Base-by-base conservation (phyloP, 148 eudicot species). In the Rhododendron molle region DNA sequence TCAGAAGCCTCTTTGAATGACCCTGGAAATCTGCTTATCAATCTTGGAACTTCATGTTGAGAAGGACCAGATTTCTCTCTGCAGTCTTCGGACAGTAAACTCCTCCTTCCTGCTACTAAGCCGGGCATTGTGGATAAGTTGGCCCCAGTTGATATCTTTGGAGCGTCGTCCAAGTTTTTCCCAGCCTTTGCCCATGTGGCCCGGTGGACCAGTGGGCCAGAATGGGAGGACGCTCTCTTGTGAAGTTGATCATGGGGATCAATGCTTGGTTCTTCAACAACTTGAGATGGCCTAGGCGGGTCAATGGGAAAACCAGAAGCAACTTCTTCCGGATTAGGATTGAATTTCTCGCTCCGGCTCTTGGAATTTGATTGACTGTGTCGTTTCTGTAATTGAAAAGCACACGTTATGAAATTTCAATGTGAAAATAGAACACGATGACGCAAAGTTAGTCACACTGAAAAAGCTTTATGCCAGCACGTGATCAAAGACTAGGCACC, bases 221-320 rank as follows among this genome's bases (percentile, higher is more conserved):
- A 97, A 91, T 97, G 98, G 77, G 99, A 97, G 86, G 99, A 95
- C 80, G 93, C 96, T 86, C 98, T 89, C 84, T 92, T 95, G 85
- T 88, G 91, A 78, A 87, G 86, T 85, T 87, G 86, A 9, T 83
- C 91, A 67, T 88, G 91, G 76, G 88, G 58, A 83, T 90, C 92
- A 65, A 81, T 86, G 65, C 85, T 87, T 82, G 87, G 76, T 85
- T 90, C 92, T 88, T 93, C 96, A 20, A 83, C 77, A 81, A 87
- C 91, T 83, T 92, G 96, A 88, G 97, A 94, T 81, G 90, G 88
- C 85, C 97, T 91, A 49, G 96, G 96, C 36, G 98, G 98, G 86
- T 97, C 98, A 7, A 97, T 91, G 20, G 96, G 98, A 87, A 95
- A 94, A 58, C 99, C 99, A 34, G 99, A 94, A 81, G 98, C 99